Base-by-base conservation (phyloP, 23 red algal species). In the Gracilaria gracilis region DNA sequence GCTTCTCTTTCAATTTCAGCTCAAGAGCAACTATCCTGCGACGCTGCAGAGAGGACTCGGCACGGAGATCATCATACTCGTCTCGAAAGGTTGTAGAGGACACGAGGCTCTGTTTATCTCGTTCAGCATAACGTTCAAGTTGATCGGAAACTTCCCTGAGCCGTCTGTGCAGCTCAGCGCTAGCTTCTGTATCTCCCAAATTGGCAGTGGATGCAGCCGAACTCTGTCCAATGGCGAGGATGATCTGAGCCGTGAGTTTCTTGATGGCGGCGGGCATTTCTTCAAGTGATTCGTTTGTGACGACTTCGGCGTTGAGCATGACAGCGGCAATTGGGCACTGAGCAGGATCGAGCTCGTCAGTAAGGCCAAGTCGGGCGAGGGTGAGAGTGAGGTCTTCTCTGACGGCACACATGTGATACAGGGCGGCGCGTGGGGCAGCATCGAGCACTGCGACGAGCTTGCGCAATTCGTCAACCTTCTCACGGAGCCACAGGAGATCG, bases 391-490 rank as follows among this genome's bases (percentile, higher is more conserved):
- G 67, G 48, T 92, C 89, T 37, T 92, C 89, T 39, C 80, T 67
- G 59, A 84, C 89, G 25, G 89, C 79, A 42, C 61, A 66, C 78
- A 92, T 83, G 67, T 83, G 80, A 58, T 92, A 92, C 64, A 83
- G 28, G 66, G 89, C 89, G 34, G 78, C 79, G 61, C 78, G 78
- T 29, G 89, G 89, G 40, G 89, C 89, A 21, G 89, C 78, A 64
- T 92, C 89, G 48, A 92, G 89, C 25, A 84, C 89, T 9, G 89
- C 80, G 61, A 92, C 89, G n/a, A 92, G 67, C 25, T 83, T 84
- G 23, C 82, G 79, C 27, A 92, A 44, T 69, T 92, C 89, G 13
- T 72, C 69, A 53, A 84, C 69, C 89, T 92, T 92, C 21, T 84
- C 89, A 51, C 89, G 59, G 35, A 75, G 55, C 77, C 55, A 83